Conservation (phyloP, 768 basidiomycete species). For the Gyrodon lividus region DNA sequence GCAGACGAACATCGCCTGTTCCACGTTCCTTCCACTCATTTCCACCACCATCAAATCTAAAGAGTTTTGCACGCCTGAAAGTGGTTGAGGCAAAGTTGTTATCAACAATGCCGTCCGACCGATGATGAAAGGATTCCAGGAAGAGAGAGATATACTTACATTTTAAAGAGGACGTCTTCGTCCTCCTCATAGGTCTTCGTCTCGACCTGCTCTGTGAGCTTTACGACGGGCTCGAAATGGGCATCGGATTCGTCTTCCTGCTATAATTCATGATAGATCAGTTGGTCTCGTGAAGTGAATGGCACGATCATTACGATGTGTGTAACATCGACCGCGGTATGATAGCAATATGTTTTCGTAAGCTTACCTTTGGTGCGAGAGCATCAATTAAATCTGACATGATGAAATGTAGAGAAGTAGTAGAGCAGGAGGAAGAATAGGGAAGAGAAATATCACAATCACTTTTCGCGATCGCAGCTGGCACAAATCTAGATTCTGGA, state of each 20-base stretch:
- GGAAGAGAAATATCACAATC: slow-evolving; percentile 24
- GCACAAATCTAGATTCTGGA: slow-evolving; percentile 14
- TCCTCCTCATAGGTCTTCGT: slow-evolving; percentile 95
- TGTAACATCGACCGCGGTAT: slow-evolving; percentile 1
- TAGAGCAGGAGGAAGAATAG: slow-evolving; percentile 16
- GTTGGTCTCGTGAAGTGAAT: slow-evolving; percentile 25
- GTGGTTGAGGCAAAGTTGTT: slow-evolving; percentile 20
- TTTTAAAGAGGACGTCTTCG: slow-evolving; percentile 92
- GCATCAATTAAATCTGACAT: slow-evolving; percentile 65
- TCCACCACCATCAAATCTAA: slow-evolving; percentile 78
- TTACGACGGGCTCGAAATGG: slow-evolving; percentile 96
- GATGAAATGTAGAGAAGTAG: slow-evolving; percentile 20
- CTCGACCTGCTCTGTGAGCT: slow-evolving; percentile 93
- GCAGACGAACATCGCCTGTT: slow-evolving; percentile 91
- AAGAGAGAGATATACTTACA: slow-evolving; percentile 56
- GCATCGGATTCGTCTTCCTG: slow-evolving; percentile 79
- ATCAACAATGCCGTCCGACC: slow-evolving; percentile 5
- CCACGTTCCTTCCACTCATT: slow-evolving; percentile 99
- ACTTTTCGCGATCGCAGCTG: slow-evolving; percentile 9
- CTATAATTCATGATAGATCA: slow-evolving; percentile 28
- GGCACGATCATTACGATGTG: slow-evolving; percentile 29
- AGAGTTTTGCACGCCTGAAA: slow-evolving; percentile 92
- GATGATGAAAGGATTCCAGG: not conserved
- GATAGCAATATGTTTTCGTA: not conserved
- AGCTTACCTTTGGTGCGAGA: slow-evolving; percentile 69